These are phyloP conservation scores for Gastrolobium bilobum DNA, from an alignment of 306 rosid genomes.

Conservation along the genomic window DNA sequence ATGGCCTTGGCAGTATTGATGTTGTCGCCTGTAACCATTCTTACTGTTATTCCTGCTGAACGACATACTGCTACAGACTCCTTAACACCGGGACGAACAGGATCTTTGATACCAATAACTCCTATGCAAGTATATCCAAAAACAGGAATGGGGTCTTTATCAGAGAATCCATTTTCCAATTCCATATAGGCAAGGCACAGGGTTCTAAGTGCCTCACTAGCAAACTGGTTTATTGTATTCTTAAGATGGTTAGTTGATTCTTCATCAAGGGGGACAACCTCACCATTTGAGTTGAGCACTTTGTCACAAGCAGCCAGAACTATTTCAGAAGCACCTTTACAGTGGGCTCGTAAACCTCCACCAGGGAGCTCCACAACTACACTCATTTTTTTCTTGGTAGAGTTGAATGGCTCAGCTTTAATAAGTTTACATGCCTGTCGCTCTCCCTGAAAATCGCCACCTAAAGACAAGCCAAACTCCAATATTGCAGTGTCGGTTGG, in stretches of 20 bases:
- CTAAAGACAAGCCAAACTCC: conserved; percentile 85
- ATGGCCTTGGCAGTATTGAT: conserved; percentile 95
- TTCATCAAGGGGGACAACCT: conserved; percentile 84
- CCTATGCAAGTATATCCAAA: conserved; percentile 91
- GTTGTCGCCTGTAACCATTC: conserved; percentile 99
- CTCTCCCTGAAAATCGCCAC: conserved; percentile 82
- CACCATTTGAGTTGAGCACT: conserved; percentile 75
- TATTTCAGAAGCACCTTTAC: conserved; percentile 97
- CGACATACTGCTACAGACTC: conserved; percentile 94
- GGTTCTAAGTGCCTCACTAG: conserved; percentile 92
- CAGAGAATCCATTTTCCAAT: conserved; percentile 73
- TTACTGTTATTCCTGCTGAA: conserved; percentile 90
- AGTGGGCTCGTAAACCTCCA: conserved; percentile 84
- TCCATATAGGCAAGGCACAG: conserved; percentile 91
- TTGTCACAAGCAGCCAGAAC: conserved; percentile 89
- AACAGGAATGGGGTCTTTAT: conserved; percentile 71
- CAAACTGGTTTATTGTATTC: conserved; percentile 76
- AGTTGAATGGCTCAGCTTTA: conserved; percentile 98
- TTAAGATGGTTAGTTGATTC: conserved; percentile 68
- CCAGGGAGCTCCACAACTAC: conserved; percentile 80
- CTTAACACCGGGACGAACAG: conserved; percentile 97
- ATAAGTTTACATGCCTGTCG: conserved; percentile 69
- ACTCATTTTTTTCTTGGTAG: conserved; percentile 87
- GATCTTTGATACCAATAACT: conserved; percentile 95
- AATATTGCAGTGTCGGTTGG: conserved; percentile 92